Evolutionary conservation across 2,329 filamentous ascomycete genomes (phyloP), one percentile per base, ranked within the genome.

Genomic region (Fusarium temperatum): DNA sequence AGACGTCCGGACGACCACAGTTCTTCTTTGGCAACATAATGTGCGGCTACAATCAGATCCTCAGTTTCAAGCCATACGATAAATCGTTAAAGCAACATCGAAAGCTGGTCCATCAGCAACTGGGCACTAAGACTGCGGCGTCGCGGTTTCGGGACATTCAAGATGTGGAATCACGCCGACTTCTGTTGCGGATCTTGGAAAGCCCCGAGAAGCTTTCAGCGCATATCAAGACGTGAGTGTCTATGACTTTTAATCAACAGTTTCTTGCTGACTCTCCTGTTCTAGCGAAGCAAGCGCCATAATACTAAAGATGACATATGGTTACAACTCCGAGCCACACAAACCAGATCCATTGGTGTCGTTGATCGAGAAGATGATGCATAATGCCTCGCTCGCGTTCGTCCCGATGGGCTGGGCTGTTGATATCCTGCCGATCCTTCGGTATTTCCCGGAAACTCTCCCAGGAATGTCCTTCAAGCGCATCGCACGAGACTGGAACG

Each of bases 391-490:
- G 0, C n/a, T 45, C 0, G 54, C 54, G 0, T 36, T 60, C 20
- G 50, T 56, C 10, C 63, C 66, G 24, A 24, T 24, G 24, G 24
- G 24, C 4, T 66, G 63, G 48, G 8, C 24, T 0, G 63, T 66
- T 3, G 80, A 82, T 30, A 50, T 74, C 3, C 30, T 82, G 0
- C 81, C 80, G 1, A 18, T 48, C 2, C 66, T 82, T 10, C 55
- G 66, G 9, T 55, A 79, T 22, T 35, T 82, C 4, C 81, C 81
- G 1, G 75, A 71, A 2, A 42, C 59, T 7, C 59, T 80, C 15
- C 81, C 80, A 0, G 80, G 80, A 2, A 54, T 70, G 5, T 57
- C 60, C 1, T 82, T 82, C 28, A 76, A 81, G 5, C 14, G 45
- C 13, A 55, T 20, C 6, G 80, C 77, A 0, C 53, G 62, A 15